Conservation (phyloP, 352 stramenopile genomes). For the Aphanomyces euteiches region DNA sequence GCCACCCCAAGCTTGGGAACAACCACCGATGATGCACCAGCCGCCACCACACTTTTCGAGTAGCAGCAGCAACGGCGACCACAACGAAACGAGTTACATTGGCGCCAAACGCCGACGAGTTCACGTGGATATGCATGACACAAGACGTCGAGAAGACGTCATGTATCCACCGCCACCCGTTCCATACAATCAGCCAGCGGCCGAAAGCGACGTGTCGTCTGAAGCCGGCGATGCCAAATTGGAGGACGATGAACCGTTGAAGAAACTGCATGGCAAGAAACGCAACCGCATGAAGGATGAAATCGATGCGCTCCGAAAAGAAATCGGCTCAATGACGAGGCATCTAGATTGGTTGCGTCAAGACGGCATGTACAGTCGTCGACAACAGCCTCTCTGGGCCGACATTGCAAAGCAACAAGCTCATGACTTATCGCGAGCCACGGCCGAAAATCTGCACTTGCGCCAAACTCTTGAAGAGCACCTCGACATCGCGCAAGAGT, state of each 20-base stretch:
- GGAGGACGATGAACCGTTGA: constrained; percentile 20
- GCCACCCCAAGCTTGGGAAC: neutral
- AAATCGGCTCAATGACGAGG: constrained; percentile 23
- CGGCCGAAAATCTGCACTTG: constrained; percentile 25
- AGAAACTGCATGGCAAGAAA: constrained; percentile 19
- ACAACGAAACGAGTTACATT: neutral
- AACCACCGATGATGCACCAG: neutral
- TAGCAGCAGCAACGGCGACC: neutral
- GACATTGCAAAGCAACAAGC: constrained; percentile 30
- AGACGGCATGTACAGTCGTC: neutral
- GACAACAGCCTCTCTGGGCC: constrained; percentile 10
- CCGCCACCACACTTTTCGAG: too few species aligned
- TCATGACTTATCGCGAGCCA: constrained; percentile 2
- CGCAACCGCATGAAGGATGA: constrained; percentile 32
- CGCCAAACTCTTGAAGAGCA: constrained; percentile 28
- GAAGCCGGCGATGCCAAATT: constrained; percentile 8
- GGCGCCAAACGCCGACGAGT: neutral
- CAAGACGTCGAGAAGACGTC: neutral
- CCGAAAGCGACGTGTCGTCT: constrained; percentile 6
- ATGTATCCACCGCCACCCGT: neutral
- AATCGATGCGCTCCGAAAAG: constrained; percentile 27
- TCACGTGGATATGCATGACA: neutral
- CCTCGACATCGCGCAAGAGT: constrained; percentile 27
- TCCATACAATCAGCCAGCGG: neutral
- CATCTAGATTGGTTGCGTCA: constrained; percentile 20